phyloP scores from a whole-genome alignment of 257 asterid genomes.

The Coffea eugenioides region DNA sequence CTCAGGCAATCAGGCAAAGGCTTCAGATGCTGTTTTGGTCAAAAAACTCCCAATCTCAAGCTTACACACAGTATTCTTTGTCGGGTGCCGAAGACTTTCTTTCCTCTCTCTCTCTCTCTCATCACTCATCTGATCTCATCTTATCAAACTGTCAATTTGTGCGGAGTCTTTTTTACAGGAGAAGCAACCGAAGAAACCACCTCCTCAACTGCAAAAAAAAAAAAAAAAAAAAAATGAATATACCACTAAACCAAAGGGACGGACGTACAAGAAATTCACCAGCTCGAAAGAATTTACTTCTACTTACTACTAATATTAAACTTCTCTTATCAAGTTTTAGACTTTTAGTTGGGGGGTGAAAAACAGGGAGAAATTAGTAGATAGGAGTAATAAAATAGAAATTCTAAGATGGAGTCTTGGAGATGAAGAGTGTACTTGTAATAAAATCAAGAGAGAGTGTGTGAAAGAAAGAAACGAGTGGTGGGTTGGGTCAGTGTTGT shows the following conservation, averaged over 20 bases:
- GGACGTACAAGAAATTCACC: background rate
- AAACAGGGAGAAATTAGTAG: slow-evolving; percentile 10
- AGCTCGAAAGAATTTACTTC: background rate
- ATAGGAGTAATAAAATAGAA: background rate
- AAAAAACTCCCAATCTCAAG: slow-evolving; percentile 33
- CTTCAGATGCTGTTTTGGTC: slow-evolving; percentile 23
- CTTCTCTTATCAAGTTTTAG: too few species aligned
- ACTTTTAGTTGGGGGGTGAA: background rate
- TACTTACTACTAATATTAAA: too few species aligned
- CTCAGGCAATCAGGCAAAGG: background rate
- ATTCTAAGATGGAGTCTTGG: slow-evolving; percentile 10
- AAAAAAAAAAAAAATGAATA: too few species aligned
- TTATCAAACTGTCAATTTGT: slow-evolving; percentile 31
- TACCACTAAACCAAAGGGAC: background rate
- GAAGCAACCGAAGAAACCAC: slow-evolving; percentile 26
- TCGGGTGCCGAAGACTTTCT: slow-evolving; percentile 45
- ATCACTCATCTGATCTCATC: too few species aligned
- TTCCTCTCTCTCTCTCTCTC: slow-evolving; percentile 10
- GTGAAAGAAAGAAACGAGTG: slow-evolving; percentile 20
- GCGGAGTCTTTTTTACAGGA: slow-evolving; percentile 30
- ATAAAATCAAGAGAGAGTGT: slow-evolving; percentile 11
- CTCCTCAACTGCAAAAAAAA: slow-evolving; percentile 15
- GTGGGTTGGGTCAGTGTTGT: slow-evolving; percentile 15
- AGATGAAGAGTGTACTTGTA: background rate
- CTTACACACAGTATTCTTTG: slow-evolving; percentile 42